Percentiles rank a stretch among this genome's conserved stretches.
Evolutionary conservation across 75 land plant species (phyloP).

Genomic region (Sequoiadendron giganteum): DNA sequence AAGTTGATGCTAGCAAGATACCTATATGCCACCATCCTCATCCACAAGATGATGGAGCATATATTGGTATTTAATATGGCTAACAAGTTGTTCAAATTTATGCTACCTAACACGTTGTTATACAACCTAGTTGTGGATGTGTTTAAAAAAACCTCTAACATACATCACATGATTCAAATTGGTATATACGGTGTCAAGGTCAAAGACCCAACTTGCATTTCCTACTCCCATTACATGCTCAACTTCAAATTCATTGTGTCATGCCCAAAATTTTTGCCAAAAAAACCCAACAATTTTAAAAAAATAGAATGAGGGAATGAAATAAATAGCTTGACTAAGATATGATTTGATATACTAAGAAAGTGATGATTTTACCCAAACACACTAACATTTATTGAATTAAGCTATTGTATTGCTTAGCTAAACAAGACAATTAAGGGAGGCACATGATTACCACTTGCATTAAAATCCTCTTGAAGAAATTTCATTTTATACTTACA

Average conservation of each 20-base stretch:
- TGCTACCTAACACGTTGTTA: conserved; percentile 31
- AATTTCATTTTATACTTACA: too few species aligned
- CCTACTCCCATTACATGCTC: conserved; percentile 56
- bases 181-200: conserved; percentile 38
- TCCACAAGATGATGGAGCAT: conserved; percentile 48
- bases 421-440: too few species aligned
- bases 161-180: conserved; percentile 37
- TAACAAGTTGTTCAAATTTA: conserved; percentile 42
- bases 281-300: too few species aligned
- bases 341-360: too few species aligned
- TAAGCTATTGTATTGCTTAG: too few species aligned
- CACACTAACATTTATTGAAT: too few species aligned
- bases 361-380: too few species aligned
- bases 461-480: too few species aligned
- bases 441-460: too few species aligned
- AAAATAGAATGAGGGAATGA: too few species aligned
- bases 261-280: too few species aligned
- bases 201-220: conserved; percentile 64
- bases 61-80: conserved; percentile 60
- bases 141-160: conserved; percentile 25
- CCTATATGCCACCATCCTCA: conserved; percentile 47
- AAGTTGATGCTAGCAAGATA: conserved; percentile 59
- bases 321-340: too few species aligned
- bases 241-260: conserved; percentile 42
- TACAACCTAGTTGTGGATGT: conserved; percentile 30